These are phyloP conservation scores for Microcyclosporella mali DNA, from an alignment of 2,329 filamentous ascomycete species.

Conservation along the genomic window DNA sequence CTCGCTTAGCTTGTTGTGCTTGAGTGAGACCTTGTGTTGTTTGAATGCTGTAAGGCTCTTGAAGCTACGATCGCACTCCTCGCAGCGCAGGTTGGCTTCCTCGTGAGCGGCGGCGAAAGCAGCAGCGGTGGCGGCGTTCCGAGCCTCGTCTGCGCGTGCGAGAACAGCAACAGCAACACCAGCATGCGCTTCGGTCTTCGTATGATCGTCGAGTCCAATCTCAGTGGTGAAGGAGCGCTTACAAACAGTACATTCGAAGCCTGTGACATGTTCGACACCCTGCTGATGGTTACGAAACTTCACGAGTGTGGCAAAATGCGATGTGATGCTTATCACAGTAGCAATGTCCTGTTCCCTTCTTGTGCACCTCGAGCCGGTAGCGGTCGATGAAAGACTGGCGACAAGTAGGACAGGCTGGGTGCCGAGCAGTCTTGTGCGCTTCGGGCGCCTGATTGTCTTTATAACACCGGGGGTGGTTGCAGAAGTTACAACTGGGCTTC, in stretches of 20 bases:
- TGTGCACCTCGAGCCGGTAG: constrained; percentile 5
- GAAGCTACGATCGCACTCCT: constrained; percentile 12
- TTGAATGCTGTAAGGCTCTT: constrained; percentile 1
- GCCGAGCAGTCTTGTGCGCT: constrained; percentile 2
- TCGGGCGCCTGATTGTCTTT: constrained; percentile 2
- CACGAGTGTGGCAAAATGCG: neutral
- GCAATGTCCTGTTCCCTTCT: constrained; percentile 7
- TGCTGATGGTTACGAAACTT: constrained; percentile 5
- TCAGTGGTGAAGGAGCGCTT: constrained; percentile 7
- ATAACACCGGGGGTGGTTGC: constrained; percentile 8
- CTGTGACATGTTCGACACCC: constrained; percentile 4
- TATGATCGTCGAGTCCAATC: constrained; percentile 10
- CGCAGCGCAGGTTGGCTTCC: constrained; percentile 11
- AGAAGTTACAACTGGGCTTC: neutral
- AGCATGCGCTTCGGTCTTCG: constrained; percentile 5
- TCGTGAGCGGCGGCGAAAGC: constrained; percentile 2
- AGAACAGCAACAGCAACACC: neutral
- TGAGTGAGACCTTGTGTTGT: constrained; percentile 15
- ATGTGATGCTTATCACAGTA: constrained; percentile 12
- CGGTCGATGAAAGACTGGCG: constrained; percentile 4
- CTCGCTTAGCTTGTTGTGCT: constrained; percentile 13
- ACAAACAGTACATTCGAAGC: constrained; percentile 10
- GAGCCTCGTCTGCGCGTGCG: neutral
- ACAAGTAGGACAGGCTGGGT: constrained; percentile 10
- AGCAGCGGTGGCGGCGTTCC: neutral